These are phyloP conservation scores for Fusarium sambucinum DNA, from an alignment of 2,329 filamentous ascomycete species.

Conservation along the genomic window DNA sequence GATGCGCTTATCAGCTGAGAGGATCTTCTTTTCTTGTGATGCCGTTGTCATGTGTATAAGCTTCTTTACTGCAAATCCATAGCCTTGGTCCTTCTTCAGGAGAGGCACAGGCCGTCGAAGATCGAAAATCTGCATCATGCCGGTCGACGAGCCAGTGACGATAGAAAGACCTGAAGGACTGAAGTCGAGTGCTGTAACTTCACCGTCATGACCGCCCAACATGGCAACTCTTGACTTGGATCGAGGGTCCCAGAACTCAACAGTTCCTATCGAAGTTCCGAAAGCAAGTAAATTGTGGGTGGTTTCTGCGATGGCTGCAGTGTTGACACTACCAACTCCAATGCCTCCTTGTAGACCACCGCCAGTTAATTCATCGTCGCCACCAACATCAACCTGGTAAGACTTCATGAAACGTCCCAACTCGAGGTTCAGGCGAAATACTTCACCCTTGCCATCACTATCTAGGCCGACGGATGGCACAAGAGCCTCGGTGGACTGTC, in stretches of 20 bases:
- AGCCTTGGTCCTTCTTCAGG: slow-evolving; percentile 94
- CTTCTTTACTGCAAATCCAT: slow-evolving; percentile 91
- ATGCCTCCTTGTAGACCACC: slow-evolving; percentile 89
- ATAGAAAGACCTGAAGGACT: slow-evolving; percentile 85
- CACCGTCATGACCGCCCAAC: slow-evolving; percentile 74
- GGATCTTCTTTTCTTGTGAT: slow-evolving; percentile 84
- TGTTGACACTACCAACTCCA: slow-evolving; percentile 86
- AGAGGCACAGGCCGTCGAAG: slow-evolving; percentile 87
- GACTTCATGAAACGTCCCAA: slow-evolving; percentile 93
- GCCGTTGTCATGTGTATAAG: slow-evolving; percentile 78
- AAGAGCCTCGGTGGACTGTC: slow-evolving; percentile 83
- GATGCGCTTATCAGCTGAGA: slow-evolving; percentile 93
- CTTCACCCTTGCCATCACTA: slow-evolving; percentile 86
- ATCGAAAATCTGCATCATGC: slow-evolving; percentile 91
- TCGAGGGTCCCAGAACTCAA: slow-evolving; percentile 95
- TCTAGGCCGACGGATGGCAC: slow-evolving; percentile 91
- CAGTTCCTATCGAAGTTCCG: slow-evolving; percentile 92
- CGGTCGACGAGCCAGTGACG: slow-evolving; percentile 87
- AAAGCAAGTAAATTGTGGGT: slow-evolving; percentile 94
- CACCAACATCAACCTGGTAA: slow-evolving; percentile 90
- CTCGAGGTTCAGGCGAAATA: slow-evolving; percentile 92
- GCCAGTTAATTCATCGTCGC: slow-evolving; percentile 79
- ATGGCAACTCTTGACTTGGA: slow-evolving; percentile 85
- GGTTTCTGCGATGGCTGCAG: slow-evolving; percentile 85
- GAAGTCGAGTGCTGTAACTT: slow-evolving; percentile 90